phyloP scores from a whole-genome alignment of 2,329 filamentous ascomycete species.

The Coniella vitis region DNA sequence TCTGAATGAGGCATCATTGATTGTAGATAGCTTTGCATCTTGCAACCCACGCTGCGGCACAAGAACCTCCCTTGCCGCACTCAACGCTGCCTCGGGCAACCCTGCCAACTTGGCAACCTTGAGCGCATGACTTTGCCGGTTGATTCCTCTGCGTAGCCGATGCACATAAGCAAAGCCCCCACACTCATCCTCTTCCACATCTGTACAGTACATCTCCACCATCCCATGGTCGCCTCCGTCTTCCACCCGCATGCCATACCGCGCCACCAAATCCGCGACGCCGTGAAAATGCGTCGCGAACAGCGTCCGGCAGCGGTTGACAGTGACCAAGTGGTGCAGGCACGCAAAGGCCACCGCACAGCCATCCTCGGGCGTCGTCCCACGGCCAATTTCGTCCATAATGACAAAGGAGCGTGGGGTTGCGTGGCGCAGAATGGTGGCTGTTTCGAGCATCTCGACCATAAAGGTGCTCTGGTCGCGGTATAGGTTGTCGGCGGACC shows the following conservation, averaged over 20 bases:
- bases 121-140: slow-evolving; percentile 80
- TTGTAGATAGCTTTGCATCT: too few relatives aligned
- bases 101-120: slow-evolving; percentile 91
- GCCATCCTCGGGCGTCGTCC: slow-evolving; percentile 90
- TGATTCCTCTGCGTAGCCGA: slow-evolving; percentile 72
- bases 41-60: slow-evolving; percentile 1
- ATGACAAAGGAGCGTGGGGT: slow-evolving; percentile 85
- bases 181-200: slow-evolving; percentile 66
- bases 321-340: slow-evolving; percentile 71
- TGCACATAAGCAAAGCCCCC: slow-evolving; percentile 83
- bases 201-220: slow-evolving; percentile 79
- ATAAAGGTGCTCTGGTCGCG: slow-evolving; percentile 96
- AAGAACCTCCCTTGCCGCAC: slow-evolving; percentile 57
- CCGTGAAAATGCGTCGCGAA: slow-evolving; percentile 95
- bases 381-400: slow-evolving; percentile 96
- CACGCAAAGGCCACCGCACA: slow-evolving; percentile 84
- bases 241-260: slow-evolving; percentile 35
- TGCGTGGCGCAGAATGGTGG: slow-evolving; percentile 77
- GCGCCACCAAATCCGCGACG: slow-evolving; percentile 67
- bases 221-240: slow-evolving; percentile 28
- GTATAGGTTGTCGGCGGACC: slow-evolving; percentile 92
- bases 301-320: slow-evolving; percentile 72
- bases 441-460: slow-evolving; percentile 98
- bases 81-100: slow-evolving; percentile 65
- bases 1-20: background rate